Base-by-base conservation (phyloP, 495 filamentous ascomycete species). In the Lindgomyces ingoldianus region DNA sequence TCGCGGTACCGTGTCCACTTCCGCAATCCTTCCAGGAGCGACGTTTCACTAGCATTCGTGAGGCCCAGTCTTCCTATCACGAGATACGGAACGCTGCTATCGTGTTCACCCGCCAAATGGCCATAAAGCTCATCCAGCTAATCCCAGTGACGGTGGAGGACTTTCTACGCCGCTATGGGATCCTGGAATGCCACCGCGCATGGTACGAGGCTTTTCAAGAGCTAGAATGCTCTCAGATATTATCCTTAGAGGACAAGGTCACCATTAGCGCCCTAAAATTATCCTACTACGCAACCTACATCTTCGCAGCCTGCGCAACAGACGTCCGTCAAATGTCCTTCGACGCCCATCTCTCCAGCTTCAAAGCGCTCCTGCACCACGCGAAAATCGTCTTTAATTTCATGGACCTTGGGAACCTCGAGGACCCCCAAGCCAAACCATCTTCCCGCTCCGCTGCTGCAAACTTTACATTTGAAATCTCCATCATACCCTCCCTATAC, bases 381-480 rank as follows among this genome's bases (percentile, higher is more conserved):
- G 48, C 48, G 18, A 24, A 52, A 16, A 9, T 24, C 48, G 48
- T 52, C 24, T 3, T 52, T 22, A 22, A 57, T 18, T 24, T 22
- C 24, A 52, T 52, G 48, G 18, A 29, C 18, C 48, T 52, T 22
- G 16, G 45, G 4, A 4, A 4, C 45, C 18, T n/a, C 6, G 45
- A 18, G 6, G n/a, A 4, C 4, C 6, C 45, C 18, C 18, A 4
- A 47, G n/a, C 45, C 21, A 47, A n/a, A 47, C 16, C 21, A n/a
- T 47, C 16, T 47, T 47, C 45, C 45, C 16, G 48, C 8, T 6
- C 18, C 11, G 8, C 45, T 16, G 46, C 25, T 14, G 55, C 62
- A 44, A 54, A 59, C 24, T 67, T 67, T 33, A 51, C 64, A 19
- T 62, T 67, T 33, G 57, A 62, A 24, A 48, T 67, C 11, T 3